phyloP scores from a whole-genome alignment of 305 asterid genomes.

The Fraxinus latifolia region DNA sequence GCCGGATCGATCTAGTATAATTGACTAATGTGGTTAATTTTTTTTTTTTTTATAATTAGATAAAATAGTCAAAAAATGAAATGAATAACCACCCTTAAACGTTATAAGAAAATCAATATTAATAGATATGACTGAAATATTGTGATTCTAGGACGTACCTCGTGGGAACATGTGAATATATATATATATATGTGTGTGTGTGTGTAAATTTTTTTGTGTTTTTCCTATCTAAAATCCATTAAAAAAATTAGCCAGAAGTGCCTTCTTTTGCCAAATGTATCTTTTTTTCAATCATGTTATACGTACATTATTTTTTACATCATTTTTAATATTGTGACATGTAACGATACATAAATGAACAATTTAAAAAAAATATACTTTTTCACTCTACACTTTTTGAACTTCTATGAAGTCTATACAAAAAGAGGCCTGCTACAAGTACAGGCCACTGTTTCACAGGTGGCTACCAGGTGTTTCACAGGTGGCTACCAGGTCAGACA shows the following conservation, averaged over 20 bases:
- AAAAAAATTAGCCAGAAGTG: no score
- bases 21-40: not conserved
- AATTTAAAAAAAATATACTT: no score
- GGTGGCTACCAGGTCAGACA: no score
- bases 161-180: not conserved
- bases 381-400: no score
- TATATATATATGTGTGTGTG: not conserved
- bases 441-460: no score
- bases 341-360: no score
- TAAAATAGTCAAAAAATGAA: not conserved
- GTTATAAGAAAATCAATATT: not conserved
- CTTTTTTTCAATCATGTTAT: no score
- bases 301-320: no score
- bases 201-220: not conserved
- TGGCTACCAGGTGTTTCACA: no score
- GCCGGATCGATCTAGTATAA: not conserved
- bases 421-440: no score
- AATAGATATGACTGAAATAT: not conserved
- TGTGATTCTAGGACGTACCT: not conserved
- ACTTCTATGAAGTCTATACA: no score
- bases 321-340: no score
- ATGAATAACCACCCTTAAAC: not conserved
- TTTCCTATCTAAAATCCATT: not conserved
- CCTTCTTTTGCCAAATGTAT: not conserved
- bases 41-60: not conserved